Evolutionary conservation across 2,329 filamentous ascomycete species (phyloP).

Genomic region (Nothomitra cinnamomea): DNA sequence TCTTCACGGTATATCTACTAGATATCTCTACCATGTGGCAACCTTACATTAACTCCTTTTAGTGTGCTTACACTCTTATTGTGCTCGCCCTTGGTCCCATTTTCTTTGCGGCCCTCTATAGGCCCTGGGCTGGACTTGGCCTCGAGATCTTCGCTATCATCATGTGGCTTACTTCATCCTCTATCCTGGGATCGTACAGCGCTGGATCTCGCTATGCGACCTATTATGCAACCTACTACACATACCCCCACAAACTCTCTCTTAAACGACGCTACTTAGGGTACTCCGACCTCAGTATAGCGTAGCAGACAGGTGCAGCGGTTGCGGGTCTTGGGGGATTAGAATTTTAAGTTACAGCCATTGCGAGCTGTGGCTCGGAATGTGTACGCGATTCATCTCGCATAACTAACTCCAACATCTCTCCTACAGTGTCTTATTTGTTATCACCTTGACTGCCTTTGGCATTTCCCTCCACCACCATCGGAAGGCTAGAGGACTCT

Average conservation of each 20-base stretch:
- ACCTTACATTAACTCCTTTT: background rate
- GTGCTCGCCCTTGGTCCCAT: background rate
- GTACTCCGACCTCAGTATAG: background rate
- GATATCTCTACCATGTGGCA: too few species aligned
- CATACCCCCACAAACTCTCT: background rate
- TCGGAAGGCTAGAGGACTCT: background rate
- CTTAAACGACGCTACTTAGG: background rate
- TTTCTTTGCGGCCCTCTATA: background rate
- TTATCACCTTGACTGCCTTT: background rate
- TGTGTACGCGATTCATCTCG: background rate
- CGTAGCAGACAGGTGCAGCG: slow-evolving; percentile 4
- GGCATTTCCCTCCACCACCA: background rate
- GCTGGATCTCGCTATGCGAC: background rate
- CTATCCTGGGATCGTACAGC: background rate
- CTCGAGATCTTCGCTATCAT: slow-evolving; percentile 2
- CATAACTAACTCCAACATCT: background rate
- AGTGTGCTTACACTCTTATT: background rate
- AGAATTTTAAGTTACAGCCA: background rate
- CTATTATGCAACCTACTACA: background rate
- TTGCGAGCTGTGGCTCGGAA: background rate
- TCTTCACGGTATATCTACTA: background rate
- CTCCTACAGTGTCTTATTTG: background rate
- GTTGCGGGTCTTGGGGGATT: background rate
- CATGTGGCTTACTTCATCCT: background rate
- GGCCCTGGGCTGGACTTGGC: background rate